Evolutionary conservation across 2,329 filamentous ascomycete species (phyloP).

Genomic region (Magnaporthales sp.): DNA sequence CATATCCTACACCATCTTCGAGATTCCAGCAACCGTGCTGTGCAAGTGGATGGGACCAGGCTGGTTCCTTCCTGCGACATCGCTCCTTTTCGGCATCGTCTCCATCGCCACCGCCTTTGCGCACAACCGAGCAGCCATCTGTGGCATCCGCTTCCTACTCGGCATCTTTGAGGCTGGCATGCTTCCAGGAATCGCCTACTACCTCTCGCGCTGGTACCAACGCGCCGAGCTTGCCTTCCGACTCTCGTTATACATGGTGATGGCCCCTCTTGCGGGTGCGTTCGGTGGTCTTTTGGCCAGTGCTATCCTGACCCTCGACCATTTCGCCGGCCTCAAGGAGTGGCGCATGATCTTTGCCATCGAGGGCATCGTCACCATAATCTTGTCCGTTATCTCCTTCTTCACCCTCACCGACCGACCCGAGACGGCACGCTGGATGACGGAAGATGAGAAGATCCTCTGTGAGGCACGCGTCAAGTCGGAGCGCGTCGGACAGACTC

Average conservation of each 20-base stretch:
- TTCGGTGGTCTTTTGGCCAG: conserved; percentile 10
- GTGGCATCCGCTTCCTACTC: conserved; percentile 56
- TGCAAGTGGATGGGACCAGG: conserved; percentile 68
- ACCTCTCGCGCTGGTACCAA: conserved; percentile 60
- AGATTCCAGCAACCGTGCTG: conserved; percentile 59
- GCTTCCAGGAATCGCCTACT: conserved; percentile 67
- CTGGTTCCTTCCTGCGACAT: conserved; percentile 28
- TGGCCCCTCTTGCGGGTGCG: conserved; percentile 31
- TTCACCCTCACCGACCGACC: conserved; percentile 45
- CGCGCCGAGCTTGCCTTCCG: conserved; percentile 51
- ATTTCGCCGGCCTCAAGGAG: conserved; percentile 34
- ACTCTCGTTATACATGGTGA: conserved; percentile 52
- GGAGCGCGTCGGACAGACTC: conserved; percentile 36
- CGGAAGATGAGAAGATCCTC: conserved; percentile 46
- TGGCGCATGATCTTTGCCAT: conserved; percentile 61
- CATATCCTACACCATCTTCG: conserved; percentile 63
- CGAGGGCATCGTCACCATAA: conserved; percentile 52
- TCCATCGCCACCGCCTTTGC: conserved; percentile 62
- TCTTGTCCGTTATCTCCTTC: conserved; percentile 44
- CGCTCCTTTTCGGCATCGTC: conserved; percentile 50
- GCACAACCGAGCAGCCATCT: conserved; percentile 28
- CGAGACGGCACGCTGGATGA: conserved; percentile 43
- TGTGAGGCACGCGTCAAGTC: conserved; percentile 43
- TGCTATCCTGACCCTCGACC: conserved; percentile 38
- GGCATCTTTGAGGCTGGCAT: conserved; percentile 66